Evolutionary conservation across 2,329 filamentous ascomycete species (phyloP).

Genomic region (Aspergillus intermedius): DNA sequence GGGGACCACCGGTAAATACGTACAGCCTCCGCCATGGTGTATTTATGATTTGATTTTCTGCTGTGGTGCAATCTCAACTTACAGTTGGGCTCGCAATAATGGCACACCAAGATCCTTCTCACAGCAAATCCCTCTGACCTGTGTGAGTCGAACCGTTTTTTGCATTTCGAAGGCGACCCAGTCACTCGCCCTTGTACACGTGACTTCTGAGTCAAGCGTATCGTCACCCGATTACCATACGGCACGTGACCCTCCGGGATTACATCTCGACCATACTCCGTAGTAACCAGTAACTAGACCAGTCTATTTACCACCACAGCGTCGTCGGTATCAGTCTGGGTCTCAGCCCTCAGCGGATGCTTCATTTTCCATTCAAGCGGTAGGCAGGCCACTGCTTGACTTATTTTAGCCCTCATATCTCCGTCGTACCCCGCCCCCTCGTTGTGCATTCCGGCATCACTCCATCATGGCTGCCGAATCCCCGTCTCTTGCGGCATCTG

Average conservation of each 20-base stretch:
- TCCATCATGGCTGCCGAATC: constrained; percentile 25
- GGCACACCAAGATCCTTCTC: not conserved
- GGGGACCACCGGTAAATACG: constrained; percentile 33
- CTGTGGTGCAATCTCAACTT: not conserved
- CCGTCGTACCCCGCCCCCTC: not conserved
- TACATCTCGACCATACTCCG: constrained; percentile 3
- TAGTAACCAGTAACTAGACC: not conserved
- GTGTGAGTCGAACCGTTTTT: not conserved
- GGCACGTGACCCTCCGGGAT: constrained; percentile 8
- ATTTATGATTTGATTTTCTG: not conserved
- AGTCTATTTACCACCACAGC: not conserved
- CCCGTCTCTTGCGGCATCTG: constrained; percentile 32
- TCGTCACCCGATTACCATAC: constrained; percentile 4
- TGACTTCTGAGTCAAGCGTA: constrained; percentile 13
- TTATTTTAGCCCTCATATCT: constrained; percentile 1
- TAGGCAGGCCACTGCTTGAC: constrained; percentile 34
- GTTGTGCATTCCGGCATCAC: not conserved
- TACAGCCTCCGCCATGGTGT: constrained; percentile 39
- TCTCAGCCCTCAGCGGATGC: constrained; percentile 11
- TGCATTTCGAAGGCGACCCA: not conserved
- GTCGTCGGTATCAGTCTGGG: not conserved
- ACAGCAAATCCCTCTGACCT: not conserved
- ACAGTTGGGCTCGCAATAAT: too few relatives aligned
- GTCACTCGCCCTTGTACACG: constrained; percentile 5
- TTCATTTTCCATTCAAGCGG: constrained; percentile 17